Base-by-base conservation (phyloP, 768 basidiomycete species). In the Mycena chlorophos region DNA sequence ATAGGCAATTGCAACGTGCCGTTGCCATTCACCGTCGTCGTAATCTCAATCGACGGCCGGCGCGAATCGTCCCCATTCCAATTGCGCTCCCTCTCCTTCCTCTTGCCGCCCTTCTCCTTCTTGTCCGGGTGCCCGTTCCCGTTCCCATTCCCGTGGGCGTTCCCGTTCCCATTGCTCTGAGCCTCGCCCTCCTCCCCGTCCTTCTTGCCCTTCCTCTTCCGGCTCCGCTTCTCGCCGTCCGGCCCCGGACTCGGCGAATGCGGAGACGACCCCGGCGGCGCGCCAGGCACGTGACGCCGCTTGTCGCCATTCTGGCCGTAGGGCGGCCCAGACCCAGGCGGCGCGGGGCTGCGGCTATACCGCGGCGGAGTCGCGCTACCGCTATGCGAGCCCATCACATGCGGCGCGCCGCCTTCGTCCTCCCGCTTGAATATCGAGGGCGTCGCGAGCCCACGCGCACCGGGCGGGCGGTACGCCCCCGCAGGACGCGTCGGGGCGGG, bases 391-490 rank as follows among this genome's bases (percentile, higher is more conserved):
- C 45, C 45, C 51, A 80, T 79, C n/a, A 76, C 66, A 17, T 73
- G 75, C 6, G 85, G 78, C 2, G 77, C 73, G 2, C 88, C 91
- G 34, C 90, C 91, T 65, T 96, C 93, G 59, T 97, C 96, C 68
- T 94, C 92, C 17, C 95, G 83, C 72, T 90, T 94, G 76, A 88
- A 98, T 30, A 90, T 89, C 2, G 86, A 78, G 1, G 95, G 93
- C 1, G 95, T 94, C 42, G 89, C 84, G 1, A 90, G 79, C 0
- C 96, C 96, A 4, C 96, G 82, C 1, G 94, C 94, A 12, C 94
- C 94, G 12, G 94, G 96, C 0, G 96, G 96, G 0, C 95, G 81
- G 70, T 98, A 98, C 0, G 95, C 91, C 17, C 92, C 95, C 0
- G 88, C 85, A 1, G 91, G 81, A 63, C 88, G 92, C 13, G 81